Evolutionary conservation across 208 protist species (phyloP).

Genomic region (Herpetomonas tarakana): DNA sequence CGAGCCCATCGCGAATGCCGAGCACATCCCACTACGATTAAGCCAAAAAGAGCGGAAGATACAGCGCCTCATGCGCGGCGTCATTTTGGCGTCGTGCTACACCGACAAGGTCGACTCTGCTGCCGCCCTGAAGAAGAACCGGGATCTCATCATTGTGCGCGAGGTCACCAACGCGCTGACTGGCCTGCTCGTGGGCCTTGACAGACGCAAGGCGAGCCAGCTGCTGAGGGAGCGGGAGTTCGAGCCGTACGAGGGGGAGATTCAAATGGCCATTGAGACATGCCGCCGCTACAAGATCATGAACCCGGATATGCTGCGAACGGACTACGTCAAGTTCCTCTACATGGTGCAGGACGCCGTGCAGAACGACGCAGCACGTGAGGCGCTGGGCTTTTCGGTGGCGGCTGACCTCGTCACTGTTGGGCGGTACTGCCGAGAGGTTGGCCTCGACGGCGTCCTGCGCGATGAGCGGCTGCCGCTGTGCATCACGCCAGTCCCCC

Average conservation of each 20-base stretch:
- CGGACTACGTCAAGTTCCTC: slow-evolving; percentile 92
- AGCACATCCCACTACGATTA: slow-evolving; percentile 87
- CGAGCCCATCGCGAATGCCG: slow-evolving; percentile 72
- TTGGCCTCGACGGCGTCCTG: slow-evolving; percentile 59
- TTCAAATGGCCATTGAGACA: slow-evolving; percentile 74
- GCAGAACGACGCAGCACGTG: slow-evolving; percentile 57
- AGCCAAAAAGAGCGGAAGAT: slow-evolving; percentile 78
- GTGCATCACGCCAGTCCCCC: slow-evolving; percentile 89
- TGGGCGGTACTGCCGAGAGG: slow-evolving; percentile 45
- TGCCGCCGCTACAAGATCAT: slow-evolving; percentile 93
- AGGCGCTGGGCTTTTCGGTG: slow-evolving; percentile 78
- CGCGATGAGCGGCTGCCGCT: slow-evolving; percentile 66
- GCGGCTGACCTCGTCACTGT: slow-evolving; percentile 81
- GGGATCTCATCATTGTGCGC: slow-evolving; percentile 60
- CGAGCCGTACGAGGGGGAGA: slow-evolving; percentile 57
- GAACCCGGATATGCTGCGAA: slow-evolving; percentile 93
- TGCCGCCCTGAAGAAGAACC: slow-evolving; percentile 52
- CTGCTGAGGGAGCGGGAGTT: slow-evolving; percentile 69
- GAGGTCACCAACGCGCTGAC: slow-evolving; percentile 83
- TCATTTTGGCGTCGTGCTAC: slow-evolving; percentile 87
- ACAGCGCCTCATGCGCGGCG: slow-evolving; percentile 84
- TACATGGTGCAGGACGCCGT: slow-evolving; percentile 91
- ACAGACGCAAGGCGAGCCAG: slow-evolving; percentile 51
- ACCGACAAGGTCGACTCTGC: slow-evolving; percentile 90
- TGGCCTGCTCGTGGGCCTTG: slow-evolving; percentile 77